Evolutionary conservation across 768 basidiomycete genomes (phyloP).

Genomic region (Lactarius sanguifluus): DNA sequence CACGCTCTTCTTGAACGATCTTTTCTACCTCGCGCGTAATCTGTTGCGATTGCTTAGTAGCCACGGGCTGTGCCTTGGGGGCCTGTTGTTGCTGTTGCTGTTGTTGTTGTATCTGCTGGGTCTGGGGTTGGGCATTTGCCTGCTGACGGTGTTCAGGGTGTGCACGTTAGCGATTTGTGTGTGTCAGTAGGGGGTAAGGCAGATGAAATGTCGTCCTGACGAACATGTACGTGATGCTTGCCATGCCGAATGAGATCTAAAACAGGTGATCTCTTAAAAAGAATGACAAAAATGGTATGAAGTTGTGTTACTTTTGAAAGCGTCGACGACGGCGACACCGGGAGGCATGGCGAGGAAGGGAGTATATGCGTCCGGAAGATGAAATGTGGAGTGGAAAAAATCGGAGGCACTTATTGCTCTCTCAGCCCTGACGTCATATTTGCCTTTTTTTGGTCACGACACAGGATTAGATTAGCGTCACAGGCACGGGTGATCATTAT

Average conservation of each 20-base stretch:
- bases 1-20: conserved; percentile 74
- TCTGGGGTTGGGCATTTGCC: conserved; percentile 35
- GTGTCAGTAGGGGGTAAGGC: conserved; percentile 18
- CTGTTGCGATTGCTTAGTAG: conserved; percentile 31
- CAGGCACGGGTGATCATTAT: not conserved
- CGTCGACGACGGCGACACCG: conserved; percentile 28
- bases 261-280: conserved; percentile 14
- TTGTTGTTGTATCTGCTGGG: conserved; percentile 34
- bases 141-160: conserved; percentile 37
- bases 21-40: conserved; percentile 54
- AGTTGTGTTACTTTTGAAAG: conserved; percentile 26
- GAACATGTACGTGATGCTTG: conserved; percentile 40
- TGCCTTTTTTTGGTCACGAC: not conserved
- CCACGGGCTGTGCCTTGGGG: conserved; percentile 9
- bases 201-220: conserved; percentile 23
- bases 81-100: conserved; percentile 37
- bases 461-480: not conserved
- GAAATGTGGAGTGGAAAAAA: conserved; percentile 6
- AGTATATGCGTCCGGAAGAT: not conserved
- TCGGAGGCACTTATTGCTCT: conserved; percentile 2
- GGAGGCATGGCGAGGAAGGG: conserved; percentile 18
- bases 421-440: conserved; percentile 24
- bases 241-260: conserved; percentile 56
- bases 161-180: conserved; percentile 21
- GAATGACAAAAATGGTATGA: not conserved